Conservation (phyloP, 2,329 filamentous ascomycete genomes). For the Aspergillus aculeatinus region DNA sequence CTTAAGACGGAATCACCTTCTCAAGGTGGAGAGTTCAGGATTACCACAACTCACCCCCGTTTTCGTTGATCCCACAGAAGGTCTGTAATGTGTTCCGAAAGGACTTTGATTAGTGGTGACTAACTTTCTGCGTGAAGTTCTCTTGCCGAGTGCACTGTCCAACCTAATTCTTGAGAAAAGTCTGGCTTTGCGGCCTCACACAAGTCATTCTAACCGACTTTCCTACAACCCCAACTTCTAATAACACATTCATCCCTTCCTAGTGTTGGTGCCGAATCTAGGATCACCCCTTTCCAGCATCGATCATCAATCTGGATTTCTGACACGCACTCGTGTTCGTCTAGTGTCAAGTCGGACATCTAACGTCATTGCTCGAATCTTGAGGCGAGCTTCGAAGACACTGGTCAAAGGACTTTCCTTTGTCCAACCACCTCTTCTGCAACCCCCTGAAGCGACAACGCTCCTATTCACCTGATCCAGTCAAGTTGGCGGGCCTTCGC, state of each 20-base stretch:
- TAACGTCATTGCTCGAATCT: conserved; percentile 15
- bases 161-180: conserved; percentile 2
- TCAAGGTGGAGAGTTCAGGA: neutral
- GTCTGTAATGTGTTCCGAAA: neutral
- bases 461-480: conserved; percentile 53
- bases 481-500: conserved; percentile 91
- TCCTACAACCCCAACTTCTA: neutral
- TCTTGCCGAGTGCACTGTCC: conserved; percentile 9
- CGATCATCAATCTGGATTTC: neutral
- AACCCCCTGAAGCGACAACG: conserved; percentile 43
- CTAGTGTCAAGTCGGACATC: neutral
- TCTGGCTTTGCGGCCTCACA: neutral
- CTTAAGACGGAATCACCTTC: neutral
- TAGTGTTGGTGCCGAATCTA: neutral
- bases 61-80: conserved; percentile 3
- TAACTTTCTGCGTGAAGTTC: neutral
- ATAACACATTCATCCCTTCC: neutral
- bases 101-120: neutral
- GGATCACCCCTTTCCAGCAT: neutral
- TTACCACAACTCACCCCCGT: neutral
- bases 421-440: conserved; percentile 14
- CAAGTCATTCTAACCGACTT: neutral
- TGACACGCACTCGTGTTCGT: neutral
- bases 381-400: conserved; percentile 18
- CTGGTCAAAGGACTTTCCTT: conserved; percentile 11